These are phyloP conservation scores for Phytopythium kandeliae DNA, from an alignment of 352 stramenopile genomes.

Conservation along the genomic window DNA sequence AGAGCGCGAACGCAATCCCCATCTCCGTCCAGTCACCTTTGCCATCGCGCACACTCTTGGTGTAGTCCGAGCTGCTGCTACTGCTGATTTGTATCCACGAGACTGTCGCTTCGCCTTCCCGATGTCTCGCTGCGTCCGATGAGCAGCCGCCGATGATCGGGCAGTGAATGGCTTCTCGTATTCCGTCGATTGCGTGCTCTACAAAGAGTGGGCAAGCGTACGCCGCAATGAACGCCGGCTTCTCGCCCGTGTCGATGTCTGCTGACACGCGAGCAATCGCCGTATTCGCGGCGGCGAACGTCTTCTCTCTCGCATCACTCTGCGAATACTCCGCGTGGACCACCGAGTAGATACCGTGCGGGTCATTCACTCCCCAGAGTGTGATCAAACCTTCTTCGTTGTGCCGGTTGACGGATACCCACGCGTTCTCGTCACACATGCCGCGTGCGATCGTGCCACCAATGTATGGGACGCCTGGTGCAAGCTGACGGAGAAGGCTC, in stretches of 20 bases:
- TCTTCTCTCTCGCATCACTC: constrained; percentile 71
- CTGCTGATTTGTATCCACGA: constrained; percentile 88
- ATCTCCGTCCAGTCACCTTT: constrained; percentile 78
- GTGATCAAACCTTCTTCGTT: constrained; percentile 79
- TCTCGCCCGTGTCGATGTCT: constrained; percentile 60
- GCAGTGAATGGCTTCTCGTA: constrained; percentile 71
- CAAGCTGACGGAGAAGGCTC: constrained; percentile 62
- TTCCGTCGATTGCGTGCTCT: constrained; percentile 76
- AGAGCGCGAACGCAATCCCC: constrained; percentile 76
- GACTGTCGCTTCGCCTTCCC: constrained; percentile 56
- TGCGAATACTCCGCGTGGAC: constrained; percentile 79
- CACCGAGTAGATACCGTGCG: constrained; percentile 74
- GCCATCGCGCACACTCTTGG: constrained; percentile 64
- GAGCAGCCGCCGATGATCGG: constrained; percentile 83
- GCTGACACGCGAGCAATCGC: constrained; percentile 43
- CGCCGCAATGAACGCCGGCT: constrained; percentile 70
- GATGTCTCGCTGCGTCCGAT: constrained; percentile 67
- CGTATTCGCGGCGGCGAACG: constrained; percentile 65
- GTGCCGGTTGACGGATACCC: constrained; percentile 83
- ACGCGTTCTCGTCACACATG: constrained; percentile 85
- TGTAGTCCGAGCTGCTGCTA: constrained; percentile 74
- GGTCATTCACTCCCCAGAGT: constrained; percentile 84
- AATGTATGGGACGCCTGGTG: constrained; percentile 78
- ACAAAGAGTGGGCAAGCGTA: constrained; percentile 83
- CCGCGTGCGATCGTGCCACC: constrained; percentile 77